Conservation (phyloP, 306 rosid genomes). For the Benincasa hispida region DNA sequence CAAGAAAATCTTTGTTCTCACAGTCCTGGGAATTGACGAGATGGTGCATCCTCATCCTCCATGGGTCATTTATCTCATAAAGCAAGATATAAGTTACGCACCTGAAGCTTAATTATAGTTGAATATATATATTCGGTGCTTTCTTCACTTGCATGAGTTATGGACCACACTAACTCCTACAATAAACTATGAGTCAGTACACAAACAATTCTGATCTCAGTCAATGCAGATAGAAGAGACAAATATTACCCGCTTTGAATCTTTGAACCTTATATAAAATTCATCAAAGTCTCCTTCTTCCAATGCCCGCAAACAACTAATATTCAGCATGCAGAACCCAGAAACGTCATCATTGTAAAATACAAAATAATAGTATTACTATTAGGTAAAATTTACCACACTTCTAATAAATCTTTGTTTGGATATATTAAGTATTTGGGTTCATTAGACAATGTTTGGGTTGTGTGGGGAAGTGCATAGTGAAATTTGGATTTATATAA, state of each 20-base stretch:
- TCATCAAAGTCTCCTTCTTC: constrained; percentile 62
- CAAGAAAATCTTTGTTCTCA: background rate
- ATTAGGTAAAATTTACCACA: background rate
- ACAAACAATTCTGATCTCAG: constrained; percentile 7
- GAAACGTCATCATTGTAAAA: background rate
- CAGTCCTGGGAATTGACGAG: background rate
- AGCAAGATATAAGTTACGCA: constrained; percentile 12
- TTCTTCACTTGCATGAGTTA: constrained; percentile 88
- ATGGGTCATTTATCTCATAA: background rate
- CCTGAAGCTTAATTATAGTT: constrained; percentile 79
- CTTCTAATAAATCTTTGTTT: background rate
- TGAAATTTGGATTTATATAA: background rate
- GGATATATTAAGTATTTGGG: background rate
- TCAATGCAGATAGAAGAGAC: constrained; percentile 11
- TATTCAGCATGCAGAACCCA: constrained; percentile 1
- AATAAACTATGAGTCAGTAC: constrained; percentile 13
- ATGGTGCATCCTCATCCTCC: background rate
- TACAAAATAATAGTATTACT: background rate
- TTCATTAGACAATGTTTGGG: background rate
- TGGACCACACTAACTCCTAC: constrained; percentile 76
- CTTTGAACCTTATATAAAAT: constrained; percentile 42
- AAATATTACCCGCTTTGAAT: constrained; percentile 70
- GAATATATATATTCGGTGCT: constrained; percentile 73
- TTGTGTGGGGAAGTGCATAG: background rate
- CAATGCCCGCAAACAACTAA: constrained; percentile 85